Evolutionary conservation across 495 filamentous ascomycete genomes (phyloP).

Genomic region (Hypoxylon intermedium): DNA sequence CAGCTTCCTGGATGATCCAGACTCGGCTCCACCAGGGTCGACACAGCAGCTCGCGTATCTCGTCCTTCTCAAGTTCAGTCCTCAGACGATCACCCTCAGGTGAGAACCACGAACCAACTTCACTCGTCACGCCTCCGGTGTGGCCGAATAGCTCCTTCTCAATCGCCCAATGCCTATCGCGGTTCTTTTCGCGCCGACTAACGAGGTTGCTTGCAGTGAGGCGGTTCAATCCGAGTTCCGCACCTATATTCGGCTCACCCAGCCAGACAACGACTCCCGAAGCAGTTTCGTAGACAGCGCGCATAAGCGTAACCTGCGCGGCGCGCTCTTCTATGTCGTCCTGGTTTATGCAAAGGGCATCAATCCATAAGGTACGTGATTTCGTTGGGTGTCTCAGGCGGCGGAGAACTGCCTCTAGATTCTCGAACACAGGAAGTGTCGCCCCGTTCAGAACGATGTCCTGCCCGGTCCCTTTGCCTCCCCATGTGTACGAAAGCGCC

Average conservation of each 20-base stretch:
- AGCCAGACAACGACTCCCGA: slow-evolving; percentile 43
- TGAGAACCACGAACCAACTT: not conserved
- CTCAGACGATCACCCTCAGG: not conserved
- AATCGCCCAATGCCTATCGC: not conserved
- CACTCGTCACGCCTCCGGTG: not conserved
- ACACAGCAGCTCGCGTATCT: slow-evolving; percentile 11
- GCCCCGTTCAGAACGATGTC: not conserved
- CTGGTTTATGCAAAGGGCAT: slow-evolving; percentile 51
- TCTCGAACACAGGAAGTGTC: not conserved
- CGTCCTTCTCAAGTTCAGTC: not conserved
- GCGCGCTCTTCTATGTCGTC: slow-evolving; percentile 34
- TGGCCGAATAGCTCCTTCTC: not conserved
- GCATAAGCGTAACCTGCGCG: slow-evolving; percentile 47
- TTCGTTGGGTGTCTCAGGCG: not conserved
- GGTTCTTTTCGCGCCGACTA: not conserved
- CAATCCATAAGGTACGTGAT: slow-evolving; percentile 35
- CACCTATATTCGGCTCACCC: slow-evolving; percentile 17
- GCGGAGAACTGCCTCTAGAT: not conserved
- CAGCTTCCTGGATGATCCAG: slow-evolving; percentile 22
- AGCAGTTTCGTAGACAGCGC: slow-evolving; percentile 42
- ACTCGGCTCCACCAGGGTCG: slow-evolving; percentile 23
- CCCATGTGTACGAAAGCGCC: not conserved
- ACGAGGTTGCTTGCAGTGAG: not conserved
- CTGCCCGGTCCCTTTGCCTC: not conserved
- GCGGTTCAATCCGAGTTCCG: not conserved